These are phyloP conservation scores for Chenopodium album DNA, from an alignment of 148 eudicot genomes.

Conservation along the genomic window DNA sequence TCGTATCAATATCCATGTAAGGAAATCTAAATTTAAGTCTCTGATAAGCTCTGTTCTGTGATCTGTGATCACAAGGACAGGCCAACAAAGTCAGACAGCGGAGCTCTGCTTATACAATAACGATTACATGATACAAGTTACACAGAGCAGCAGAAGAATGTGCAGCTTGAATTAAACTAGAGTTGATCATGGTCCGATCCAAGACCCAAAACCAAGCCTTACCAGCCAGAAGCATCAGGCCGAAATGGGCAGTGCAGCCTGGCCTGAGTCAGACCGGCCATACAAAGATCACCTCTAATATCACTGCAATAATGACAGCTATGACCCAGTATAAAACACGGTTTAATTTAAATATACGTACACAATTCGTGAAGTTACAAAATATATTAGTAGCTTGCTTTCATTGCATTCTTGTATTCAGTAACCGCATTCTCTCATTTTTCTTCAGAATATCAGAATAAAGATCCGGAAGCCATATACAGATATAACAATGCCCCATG, in stretches of 20 bases:
- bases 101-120: too few species aligned
- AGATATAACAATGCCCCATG: slow-evolving; percentile 20
- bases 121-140: too few species aligned
- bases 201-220: too few species aligned
- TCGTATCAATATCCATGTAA: too few species aligned
- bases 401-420: not conserved
- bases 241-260: not conserved
- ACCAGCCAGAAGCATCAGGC: too few species aligned
- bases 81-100: too few species aligned
- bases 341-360: too few species aligned
- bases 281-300: not conserved
- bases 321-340: not conserved
- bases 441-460: slow-evolving; percentile 9
- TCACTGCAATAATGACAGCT: not conserved
- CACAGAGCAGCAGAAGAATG: not conserved
- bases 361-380: not conserved
- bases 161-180: not conserved
- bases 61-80: too few species aligned
- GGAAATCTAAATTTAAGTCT: too few species aligned
- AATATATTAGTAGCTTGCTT: not conserved
- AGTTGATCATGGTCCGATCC: not conserved
- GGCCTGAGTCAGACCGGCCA: not conserved
- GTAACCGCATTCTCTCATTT: not conserved
- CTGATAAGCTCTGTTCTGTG: too few species aligned
- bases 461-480: slow-evolving; percentile 22